These are phyloP conservation scores for Wolfiporia cocos DNA, from an alignment of 1,284 basidiomycete genomes.

Conservation along the genomic window DNA sequence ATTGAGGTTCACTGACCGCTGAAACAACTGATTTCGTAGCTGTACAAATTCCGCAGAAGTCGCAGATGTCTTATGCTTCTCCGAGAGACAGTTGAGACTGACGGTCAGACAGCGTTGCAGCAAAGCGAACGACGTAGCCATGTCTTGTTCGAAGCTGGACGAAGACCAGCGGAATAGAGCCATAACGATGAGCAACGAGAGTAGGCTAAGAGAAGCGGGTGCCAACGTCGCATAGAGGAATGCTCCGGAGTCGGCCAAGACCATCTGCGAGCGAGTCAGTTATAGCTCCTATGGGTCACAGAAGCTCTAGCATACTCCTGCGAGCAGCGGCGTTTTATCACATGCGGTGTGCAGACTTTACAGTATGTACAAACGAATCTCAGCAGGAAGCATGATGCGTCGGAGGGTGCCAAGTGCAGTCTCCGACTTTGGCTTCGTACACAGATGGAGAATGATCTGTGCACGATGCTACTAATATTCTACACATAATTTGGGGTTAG, in stretches of 20 bases:
- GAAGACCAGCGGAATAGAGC: conserved; percentile 36
- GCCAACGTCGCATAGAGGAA: conserved; percentile 39
- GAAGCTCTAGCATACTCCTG: too few relatives aligned
- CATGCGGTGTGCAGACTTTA: too few relatives aligned
- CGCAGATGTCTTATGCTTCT: conserved; percentile 10
- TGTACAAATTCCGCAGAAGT: conserved; percentile 16
- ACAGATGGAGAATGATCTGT: too few relatives aligned
- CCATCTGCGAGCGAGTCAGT: conserved; percentile 18
- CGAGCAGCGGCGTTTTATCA: too few relatives aligned
- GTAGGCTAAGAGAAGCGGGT: conserved; percentile 33
- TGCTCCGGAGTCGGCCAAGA: conserved; percentile 25
- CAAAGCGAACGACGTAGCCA: conserved; percentile 29
- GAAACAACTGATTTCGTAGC: conserved; percentile 29
- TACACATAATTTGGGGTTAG: too few relatives aligned
- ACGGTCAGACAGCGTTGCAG: conserved; percentile 31
- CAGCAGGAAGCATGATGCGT: too few relatives aligned
- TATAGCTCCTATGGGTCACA: too few relatives aligned
- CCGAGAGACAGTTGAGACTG: conserved; percentile 25
- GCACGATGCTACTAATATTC: too few relatives aligned
- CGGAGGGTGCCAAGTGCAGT: too few relatives aligned
- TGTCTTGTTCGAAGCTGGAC: conserved; percentile 37
- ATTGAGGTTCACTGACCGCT: conserved; percentile 35
- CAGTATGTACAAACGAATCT: too few relatives aligned
- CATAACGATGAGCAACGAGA: conserved; percentile 35
- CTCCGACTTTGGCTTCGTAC: too few relatives aligned